Evolutionary conservation across 1,284 basidiomycete species (phyloP), one percentile per base, ranked within the genome.

Genomic region (Puccinia sorghi): DNA sequence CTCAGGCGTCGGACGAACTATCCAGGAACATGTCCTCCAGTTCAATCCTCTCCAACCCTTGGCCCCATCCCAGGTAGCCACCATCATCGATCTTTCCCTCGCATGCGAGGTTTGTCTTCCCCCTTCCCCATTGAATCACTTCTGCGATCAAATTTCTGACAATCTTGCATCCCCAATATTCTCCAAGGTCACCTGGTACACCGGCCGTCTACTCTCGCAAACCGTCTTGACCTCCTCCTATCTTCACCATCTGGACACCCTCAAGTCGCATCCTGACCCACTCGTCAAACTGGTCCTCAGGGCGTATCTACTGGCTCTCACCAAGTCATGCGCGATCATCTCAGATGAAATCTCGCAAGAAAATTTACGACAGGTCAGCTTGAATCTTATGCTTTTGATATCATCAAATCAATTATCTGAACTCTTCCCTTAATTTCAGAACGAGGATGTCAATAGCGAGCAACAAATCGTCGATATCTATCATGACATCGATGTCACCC

Each of bases 211-310:
- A 4, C 88, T 97, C 20, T 89, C 91, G 0, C 93, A 95, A 83
- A 93, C 93, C 0, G 88, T 97, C 32, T 92, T 89, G 84, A 93
- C 93, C 0, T 88, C 91, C 80, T 87, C 92, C 48, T 91, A 93
- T 82, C 88, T 92, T 54, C 93, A 94, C 82, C 87, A 89, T 50
- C 83, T 93, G 46, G 84, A 87, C 22, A 43, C 61, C 9, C 74
- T 84, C 54, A 81, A 79, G 15, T 79, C 80, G 61, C 81, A 81
- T n/a, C 89, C 89, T 0, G 82, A 86, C 15, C 88, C 89, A 82
- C 88, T 93, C 32, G 83, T 92, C 75, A 89, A 89, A 2, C 82
- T 90, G 12, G 90, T 94, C 11, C 85, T 97, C 13, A 87, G 91
- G 52, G 87, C 92, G 0, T 90, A 87, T 67, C 86, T 92, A 7